Conservation (phyloP, 2,329 filamentous ascomycete genomes). For the Colletotrichum theobromicola region DNA sequence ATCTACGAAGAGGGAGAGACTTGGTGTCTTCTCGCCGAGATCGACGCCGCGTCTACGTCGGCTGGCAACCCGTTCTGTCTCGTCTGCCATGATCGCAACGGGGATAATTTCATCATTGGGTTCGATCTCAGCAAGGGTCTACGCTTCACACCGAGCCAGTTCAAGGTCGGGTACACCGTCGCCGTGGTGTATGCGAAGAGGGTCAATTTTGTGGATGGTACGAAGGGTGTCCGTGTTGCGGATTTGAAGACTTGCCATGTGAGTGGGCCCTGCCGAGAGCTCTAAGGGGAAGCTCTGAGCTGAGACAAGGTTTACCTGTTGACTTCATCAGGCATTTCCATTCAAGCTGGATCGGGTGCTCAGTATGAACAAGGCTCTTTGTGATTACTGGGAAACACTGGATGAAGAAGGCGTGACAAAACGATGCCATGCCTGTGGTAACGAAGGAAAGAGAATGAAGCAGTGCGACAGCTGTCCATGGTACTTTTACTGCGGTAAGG, state of each 20-base stretch:
- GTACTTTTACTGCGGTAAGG: neutral
- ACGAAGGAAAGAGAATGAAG: neutral
- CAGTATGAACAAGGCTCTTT: neutral
- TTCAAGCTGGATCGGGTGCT: neutral
- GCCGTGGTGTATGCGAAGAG: neutral
- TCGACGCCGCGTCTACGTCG: neutral
- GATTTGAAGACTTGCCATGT: neutral
- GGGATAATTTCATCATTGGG: neutral
- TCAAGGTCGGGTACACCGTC: neutral
- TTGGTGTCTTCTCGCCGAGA: neutral
- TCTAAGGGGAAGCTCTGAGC: neutral
- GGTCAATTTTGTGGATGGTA: neutral
- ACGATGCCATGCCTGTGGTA: neutral
- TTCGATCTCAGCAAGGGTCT: neutral
- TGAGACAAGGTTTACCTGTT: neutral
- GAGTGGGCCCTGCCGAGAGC: neutral
- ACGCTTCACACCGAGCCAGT: neutral
- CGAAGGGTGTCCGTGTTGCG: neutral
- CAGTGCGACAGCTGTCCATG: neutral
- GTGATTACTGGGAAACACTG: neutral
- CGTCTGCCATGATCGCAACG: neutral
- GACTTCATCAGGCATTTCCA: neutral
- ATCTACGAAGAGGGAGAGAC: neutral
- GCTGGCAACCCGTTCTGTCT: neutral
- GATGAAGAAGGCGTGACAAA: neutral